Evolutionary conservation across 805 yeast species (phyloP), one percentile per base, ranked within the genome.

Genomic region (Ogataea trehaloabstinens): DNA sequence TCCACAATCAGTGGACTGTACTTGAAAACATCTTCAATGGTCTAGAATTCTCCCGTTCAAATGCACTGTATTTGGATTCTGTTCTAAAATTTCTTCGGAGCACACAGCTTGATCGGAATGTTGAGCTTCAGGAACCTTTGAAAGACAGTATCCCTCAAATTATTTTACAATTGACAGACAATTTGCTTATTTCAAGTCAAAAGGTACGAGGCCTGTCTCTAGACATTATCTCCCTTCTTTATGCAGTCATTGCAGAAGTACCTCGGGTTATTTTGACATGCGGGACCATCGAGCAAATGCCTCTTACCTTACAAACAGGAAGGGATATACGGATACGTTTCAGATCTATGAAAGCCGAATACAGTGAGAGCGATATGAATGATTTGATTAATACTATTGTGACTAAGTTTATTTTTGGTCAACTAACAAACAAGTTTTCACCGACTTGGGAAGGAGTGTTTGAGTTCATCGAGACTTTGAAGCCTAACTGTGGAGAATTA

Each of bases 361-460:
- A 63, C 52, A 52, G 62, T 29, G 53, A 58, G 12, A 44, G 45
- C n/a, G 30, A 34, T 1, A 33, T 56, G 4, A 64, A 63, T 19
- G 48, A 37, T 2, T 34, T 56, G 10, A 38, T 44, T 6, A 55
- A 54, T 48, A 8, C 60, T 46, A 42, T 71, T 12, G 68, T 76
- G 22, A 66, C 74, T 27, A 69, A 67, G 17, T 78, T 71, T 50
- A 38, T 79, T 27, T 73, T 84, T 48, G 98, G 98, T 24, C 70
- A 85, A 43, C 62, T 90, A 30, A 70, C 87, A 4, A 80, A 80
- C 24, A 75, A 77, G 41, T 88, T 91, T 50, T 84, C 87, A 40
- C 98, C 98, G 1, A 72, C 84, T 11, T 89, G 96, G 95, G 73
- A 76, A 15, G 88, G 84, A 4, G 84, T 85, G 2, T 64, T 71